Base-by-base conservation (phyloP, 352 stramenopile species). In the Pythium sp. region DNA sequence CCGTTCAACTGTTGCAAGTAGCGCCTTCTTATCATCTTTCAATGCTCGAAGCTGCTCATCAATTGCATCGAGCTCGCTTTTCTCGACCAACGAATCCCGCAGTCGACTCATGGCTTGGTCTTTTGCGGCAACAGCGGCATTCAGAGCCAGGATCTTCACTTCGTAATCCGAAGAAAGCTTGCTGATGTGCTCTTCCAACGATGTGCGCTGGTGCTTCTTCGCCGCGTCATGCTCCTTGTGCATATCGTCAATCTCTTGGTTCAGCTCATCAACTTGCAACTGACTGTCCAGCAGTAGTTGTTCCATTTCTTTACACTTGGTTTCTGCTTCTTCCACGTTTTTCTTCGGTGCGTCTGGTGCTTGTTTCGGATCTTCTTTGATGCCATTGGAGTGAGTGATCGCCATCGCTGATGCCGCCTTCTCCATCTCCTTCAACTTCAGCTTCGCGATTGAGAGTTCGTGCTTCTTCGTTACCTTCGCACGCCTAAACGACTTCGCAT, bases 391-490 rank as follows among this genome's bases (percentile, higher is more conserved):
- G n/a, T 54, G 58, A 15, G 32, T 24, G 20, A 9, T 24, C 7
- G 8, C 18, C 34, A 63, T 38, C 20, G 68, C 67, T 30, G 72
- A 65, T 8, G 68, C 71, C 12, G 81, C 77, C 12, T 77, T 76
- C 34, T 94, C 82, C 70, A 90, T 78, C 63, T 91, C 80, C 30
- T 81, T 80, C 32, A 94, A 56, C 65, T 81, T 84, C 34, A 91
- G 65, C 56, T 87, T 85, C 1, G 82, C 74, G 56, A 90, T 63
- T 22, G 79, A 76, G 24, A 93, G 65, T 32, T 90, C 81, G 22
- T 90, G 82, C 24, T 91, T 79, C 64, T 90, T 93, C 1, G 76
- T 81, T 24, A 80, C 76, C 74, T 86, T 90, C 7, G 75, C 73
- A 26, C 76, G 82, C 36, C 73, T 69, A 12, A 86, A 64, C 18